Conservation (phyloP, 148 eudicot species). For the Chenopodium album region DNA sequence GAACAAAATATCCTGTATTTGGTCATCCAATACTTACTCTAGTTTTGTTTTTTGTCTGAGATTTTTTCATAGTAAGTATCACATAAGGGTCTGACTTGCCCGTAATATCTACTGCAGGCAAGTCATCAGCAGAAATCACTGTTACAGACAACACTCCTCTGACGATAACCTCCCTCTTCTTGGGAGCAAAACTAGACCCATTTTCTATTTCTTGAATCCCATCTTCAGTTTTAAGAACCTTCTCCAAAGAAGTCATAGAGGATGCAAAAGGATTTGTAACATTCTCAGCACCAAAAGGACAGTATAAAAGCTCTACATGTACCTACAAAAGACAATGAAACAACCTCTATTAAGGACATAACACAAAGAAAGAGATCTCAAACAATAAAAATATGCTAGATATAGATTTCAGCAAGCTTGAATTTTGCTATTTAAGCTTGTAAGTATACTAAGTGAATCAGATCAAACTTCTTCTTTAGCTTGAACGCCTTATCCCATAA, state of each 20-base stretch:
- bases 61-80: constrained; percentile 74
- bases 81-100: constrained; percentile 97
- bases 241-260: constrained; percentile 86
- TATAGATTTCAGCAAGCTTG: neutral
- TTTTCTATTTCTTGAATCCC: constrained; percentile 40
- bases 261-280: constrained; percentile 65
- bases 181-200: constrained; percentile 39
- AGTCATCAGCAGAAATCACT: constrained; percentile 81
- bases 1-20: neutral
- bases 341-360: neutral
- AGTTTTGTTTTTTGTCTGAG: constrained; percentile 69
- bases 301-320: constrained; percentile 90
- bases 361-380: neutral
- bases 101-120: constrained; percentile 72
- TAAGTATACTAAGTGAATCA: neutral
- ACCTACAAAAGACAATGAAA: constrained; percentile 52
- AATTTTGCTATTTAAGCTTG: neutral
- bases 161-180: constrained; percentile 62
- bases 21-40: constrained; percentile 47
- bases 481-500: too few species aligned
- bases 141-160: constrained; percentile 96
- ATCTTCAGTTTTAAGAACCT: constrained; percentile 54
- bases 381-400: neutral
- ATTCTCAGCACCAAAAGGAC: constrained; percentile 58
- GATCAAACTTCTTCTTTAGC: neutral